Conservation (phyloP, 1,284 basidiomycete genomes). For the Microbotryomycetes sp. region DNA sequence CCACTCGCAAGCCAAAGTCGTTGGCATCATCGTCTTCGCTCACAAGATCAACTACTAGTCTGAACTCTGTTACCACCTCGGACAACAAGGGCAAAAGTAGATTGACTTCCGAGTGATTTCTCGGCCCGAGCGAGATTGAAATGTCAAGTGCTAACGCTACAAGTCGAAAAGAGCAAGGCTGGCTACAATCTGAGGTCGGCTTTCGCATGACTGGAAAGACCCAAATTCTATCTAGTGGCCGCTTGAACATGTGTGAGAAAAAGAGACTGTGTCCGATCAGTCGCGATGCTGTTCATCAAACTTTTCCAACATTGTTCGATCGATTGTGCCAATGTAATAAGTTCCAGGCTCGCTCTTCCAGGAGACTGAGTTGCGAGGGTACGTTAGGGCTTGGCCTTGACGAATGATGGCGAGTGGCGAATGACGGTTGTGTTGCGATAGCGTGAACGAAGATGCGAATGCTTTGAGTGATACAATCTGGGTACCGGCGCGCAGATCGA, state of each 20-base stretch:
- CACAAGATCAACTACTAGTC: not conserved
- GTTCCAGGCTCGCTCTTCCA: conserved; percentile 37
- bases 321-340: conserved; percentile 31
- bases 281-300: conserved; percentile 2
- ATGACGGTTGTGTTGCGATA: conserved; percentile 25
- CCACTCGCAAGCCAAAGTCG: not conserved
- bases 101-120: no score
- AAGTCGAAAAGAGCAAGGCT: no score
- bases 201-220: no score
- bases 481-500: conserved; percentile 51
- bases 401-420: conserved; percentile 32
- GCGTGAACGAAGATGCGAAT: conserved; percentile 28
- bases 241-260: no score
- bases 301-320: conserved; percentile 19
- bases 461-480: conserved; percentile 50
- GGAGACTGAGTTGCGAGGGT: conserved; percentile 28
- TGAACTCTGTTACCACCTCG: no score
- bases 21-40: not conserved
- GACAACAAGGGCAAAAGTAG: not conserved
- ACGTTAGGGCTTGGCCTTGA: conserved; percentile 23
- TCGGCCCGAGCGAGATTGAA: no score
- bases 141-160: no score
- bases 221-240: no score
- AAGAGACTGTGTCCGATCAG: not conserved
- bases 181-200: no score